Conservation (phyloP, 139 green algal species). For the Axilococcus clingmanii region DNA sequence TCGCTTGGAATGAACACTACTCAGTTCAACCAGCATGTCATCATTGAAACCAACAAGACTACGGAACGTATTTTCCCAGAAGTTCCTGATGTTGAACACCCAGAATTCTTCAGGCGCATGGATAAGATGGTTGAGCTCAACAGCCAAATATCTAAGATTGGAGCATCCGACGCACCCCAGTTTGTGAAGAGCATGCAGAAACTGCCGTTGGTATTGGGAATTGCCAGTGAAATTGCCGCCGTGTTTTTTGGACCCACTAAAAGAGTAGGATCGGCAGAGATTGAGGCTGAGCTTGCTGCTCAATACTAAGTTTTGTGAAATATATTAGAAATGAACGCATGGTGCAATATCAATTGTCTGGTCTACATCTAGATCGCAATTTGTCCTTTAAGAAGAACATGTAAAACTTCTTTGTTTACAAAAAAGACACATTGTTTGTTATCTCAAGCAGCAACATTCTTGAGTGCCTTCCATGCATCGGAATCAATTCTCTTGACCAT, state of each 20-base stretch:
- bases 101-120: conserved; percentile 75
- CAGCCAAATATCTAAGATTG: conserved; percentile 63
- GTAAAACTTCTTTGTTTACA: no score
- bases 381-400: no score
- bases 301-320: no score
- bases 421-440: no score
- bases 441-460: conserved; percentile 41
- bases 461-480: conserved; percentile 51
- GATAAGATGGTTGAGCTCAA: conserved; percentile 78
- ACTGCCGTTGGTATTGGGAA: conserved; percentile 61
- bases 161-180: conserved; percentile 41
- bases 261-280: conserved; percentile 7
- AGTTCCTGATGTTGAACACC: conserved; percentile 77
- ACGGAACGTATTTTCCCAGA: conserved; percentile 92
- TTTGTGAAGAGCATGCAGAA: conserved; percentile 69
- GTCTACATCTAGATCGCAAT: no score
- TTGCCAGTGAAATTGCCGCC: conserved; percentile 60
- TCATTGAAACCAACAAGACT: conserved; percentile 98
- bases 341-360: no score
- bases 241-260: conserved; percentile 3
- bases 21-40: conserved; percentile 97
- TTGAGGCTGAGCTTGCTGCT: conserved; percentile 5
- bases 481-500: conserved; percentile 82
- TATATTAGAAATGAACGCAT: no score
- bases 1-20: conserved; percentile 89